phyloP scores from a whole-genome alignment of 768 basidiomycete species.

The Cantharellus cinnabarinus region DNA sequence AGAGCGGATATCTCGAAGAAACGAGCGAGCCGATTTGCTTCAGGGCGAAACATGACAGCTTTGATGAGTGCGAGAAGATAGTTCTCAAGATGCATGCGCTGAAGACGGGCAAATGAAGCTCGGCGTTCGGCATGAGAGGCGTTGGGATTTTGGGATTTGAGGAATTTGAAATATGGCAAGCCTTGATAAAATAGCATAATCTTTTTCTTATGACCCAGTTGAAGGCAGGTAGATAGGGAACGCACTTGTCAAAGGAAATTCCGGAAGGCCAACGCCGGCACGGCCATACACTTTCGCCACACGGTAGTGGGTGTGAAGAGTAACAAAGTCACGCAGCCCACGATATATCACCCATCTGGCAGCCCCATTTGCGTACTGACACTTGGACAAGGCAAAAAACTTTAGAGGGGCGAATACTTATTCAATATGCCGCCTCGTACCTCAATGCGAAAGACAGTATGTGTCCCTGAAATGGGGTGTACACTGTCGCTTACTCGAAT shows the following conservation, averaged over 20 bases:
- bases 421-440: slow-evolving; percentile 2
- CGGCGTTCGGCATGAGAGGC: slow-evolving; percentile 32
- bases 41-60: slow-evolving; percentile 90
- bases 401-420: background rate
- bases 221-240: background rate
- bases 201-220: background rate
- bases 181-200: slow-evolving; percentile 21
- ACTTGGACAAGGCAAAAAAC: slow-evolving; percentile 19
- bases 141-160: slow-evolving; percentile 39
- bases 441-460: slow-evolving; percentile 75
- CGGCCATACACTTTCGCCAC: slow-evolving; percentile 64
- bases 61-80: slow-evolving; percentile 78
- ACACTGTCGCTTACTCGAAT: slow-evolving; percentile 74
- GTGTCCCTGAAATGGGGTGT: slow-evolving; percentile 54
- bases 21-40: slow-evolving; percentile 68
- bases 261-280: slow-evolving; percentile 54
- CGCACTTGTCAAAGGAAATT: slow-evolving; percentile 59
- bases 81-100: slow-evolving; percentile 65
- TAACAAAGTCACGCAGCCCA: slow-evolving; percentile 78
- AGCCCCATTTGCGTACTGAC: slow-evolving; percentile 87
- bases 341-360: slow-evolving; percentile 91
- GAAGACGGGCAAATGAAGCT: slow-evolving; percentile 59
- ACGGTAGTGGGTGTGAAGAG: slow-evolving; percentile 74
- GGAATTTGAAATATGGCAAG: slow-evolving; percentile 78
- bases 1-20: slow-evolving; percentile 88